Conservation (phyloP, 2,329 filamentous ascomycete genomes). For the Trichoderma atroviride region DNA sequence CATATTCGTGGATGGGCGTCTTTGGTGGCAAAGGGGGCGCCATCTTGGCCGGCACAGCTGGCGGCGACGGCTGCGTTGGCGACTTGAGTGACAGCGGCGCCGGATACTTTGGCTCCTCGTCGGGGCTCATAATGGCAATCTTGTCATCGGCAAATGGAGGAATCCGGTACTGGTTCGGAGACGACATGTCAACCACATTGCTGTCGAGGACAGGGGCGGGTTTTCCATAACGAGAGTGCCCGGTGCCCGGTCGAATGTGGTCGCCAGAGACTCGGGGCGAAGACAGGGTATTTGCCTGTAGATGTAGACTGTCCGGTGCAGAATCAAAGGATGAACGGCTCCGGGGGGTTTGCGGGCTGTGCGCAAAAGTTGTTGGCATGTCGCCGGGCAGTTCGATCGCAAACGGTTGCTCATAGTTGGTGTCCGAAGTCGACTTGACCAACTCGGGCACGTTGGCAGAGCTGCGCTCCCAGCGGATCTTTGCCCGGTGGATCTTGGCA, state of each 20-base stretch:
- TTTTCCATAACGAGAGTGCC: conserved; percentile 36
- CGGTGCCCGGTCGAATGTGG: conserved; percentile 42
- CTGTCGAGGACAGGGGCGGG: conserved; percentile 43
- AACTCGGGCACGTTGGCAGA: conserved; percentile 48
- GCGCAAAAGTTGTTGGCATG: conserved; percentile 45
- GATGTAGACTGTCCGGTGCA: conserved; percentile 52
- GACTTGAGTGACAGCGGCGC: conserved; percentile 31
- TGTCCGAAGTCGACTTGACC: conserved; percentile 46
- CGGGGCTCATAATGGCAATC: conserved; percentile 63
- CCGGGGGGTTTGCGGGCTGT: conserved; percentile 42
- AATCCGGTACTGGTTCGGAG: conserved; percentile 60
- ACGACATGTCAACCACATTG: conserved; percentile 60
- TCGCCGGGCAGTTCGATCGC: conserved; percentile 63
- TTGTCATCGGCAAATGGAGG: conserved; percentile 66
- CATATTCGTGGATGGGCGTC: conserved; percentile 65
- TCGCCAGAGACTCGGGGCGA: conserved; percentile 58
- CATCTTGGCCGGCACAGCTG: conserved; percentile 77
- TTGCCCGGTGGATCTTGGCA: conserved; percentile 79
- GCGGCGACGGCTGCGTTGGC: conserved; percentile 56
- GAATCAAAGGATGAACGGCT: conserved; percentile 62
- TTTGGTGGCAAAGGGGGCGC: conserved; percentile 79
- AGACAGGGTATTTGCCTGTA: conserved; percentile 41
- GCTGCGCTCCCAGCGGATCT: conserved; percentile 63
- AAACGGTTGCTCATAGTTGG: conserved; percentile 48
- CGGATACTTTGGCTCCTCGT: conserved; percentile 56